Evolutionary conservation across 140 eudicot species (phyloP).

Genomic region (Cichorium intybus): DNA sequence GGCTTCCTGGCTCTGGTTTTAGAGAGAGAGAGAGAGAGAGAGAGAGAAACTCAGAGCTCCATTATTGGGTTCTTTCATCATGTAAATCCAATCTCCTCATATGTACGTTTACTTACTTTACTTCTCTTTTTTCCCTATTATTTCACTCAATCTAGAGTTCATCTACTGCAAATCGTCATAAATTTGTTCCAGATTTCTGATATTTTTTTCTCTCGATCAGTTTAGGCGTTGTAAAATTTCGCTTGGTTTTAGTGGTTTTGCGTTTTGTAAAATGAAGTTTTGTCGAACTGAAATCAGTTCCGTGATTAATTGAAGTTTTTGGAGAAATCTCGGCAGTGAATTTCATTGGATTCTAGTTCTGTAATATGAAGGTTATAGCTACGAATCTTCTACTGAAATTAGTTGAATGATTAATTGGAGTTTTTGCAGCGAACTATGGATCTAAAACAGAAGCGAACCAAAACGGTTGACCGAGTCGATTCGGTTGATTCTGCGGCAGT

Average conservation of each 20-base stretch:
- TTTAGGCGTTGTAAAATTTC: neutral
- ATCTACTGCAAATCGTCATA: conserved; percentile 7
- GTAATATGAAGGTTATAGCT: neutral
- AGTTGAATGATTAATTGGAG: neutral
- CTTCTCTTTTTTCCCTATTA: conserved; percentile 9
- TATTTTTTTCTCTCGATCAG: neutral
- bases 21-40: conserved; percentile 26
- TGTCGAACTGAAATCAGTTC: neutral
- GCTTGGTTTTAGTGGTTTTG: neutral
- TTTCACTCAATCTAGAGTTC: conserved; percentile 11
- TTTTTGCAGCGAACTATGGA: conserved; percentile 22
- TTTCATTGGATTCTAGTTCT: neutral
- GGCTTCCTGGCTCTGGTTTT: conserved; percentile 26
- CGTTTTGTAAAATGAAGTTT: neutral
- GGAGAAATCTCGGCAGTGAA: neutral
- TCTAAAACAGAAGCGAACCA: conserved; percentile 25
- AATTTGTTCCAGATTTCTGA: neutral
- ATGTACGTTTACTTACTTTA: conserved; percentile 20
- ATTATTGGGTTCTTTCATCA: conserved; percentile 33
- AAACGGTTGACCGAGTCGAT: conserved; percentile 12
- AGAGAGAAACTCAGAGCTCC: conserved; percentile 14
- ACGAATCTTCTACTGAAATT: neutral
- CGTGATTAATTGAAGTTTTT: neutral
- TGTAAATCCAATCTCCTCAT: conserved; percentile 33
- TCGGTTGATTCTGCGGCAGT: conserved; percentile 17